Base-by-base conservation (phyloP, 192 early-diverging fungal species). In the Funneliformis geosporum region DNA sequence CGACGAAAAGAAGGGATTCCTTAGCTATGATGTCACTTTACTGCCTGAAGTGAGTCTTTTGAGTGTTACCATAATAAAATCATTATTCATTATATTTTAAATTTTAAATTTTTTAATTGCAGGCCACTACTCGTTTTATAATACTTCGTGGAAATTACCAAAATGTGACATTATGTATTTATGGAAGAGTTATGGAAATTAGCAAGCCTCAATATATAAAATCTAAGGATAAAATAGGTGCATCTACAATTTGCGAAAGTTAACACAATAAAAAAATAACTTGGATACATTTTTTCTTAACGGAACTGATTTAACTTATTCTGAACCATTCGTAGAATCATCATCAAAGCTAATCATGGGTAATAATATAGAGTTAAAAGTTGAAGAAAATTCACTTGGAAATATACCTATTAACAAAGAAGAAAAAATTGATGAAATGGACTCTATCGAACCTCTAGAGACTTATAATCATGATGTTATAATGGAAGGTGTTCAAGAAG, bases 61-160 rank as follows among this genome's bases (percentile, higher is more conserved):
- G 4, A 0, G 1, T 44, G 16, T 23, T 69, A 69, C 18, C 18
- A 44, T 42, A 43, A 10, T 39, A 4, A n/a, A 40, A 4, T 69
- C 5, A 14, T 39, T 1, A 40, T 18, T 39, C 8, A n/a, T 69
- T 2, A 33, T 28, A 28, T n/a, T 39, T 10, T 1, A 44, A 9
- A 69, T n/a, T 43, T 69, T 23, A 18, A 12, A 21, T n/a, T 40
- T n/a, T 21, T 43, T 40, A 43, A 69, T 10, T 43, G 42, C 47
- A 80, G 79, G 79, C 74, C n/a, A 75, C 74, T 25, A 80, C 79
- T 2, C 73, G 79, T 8, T 80, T 80, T 67, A 80, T 80, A 43
- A 80, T 80, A 27, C 40, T 80, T 16, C 71, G 79, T 2, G 79
- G 79, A 44, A 76, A 75, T 64, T 80, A 80, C 42, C 71, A 80